Conservation (phyloP, 2,329 filamentous ascomycete species). For the Aureobasidium leucospermi region DNA sequence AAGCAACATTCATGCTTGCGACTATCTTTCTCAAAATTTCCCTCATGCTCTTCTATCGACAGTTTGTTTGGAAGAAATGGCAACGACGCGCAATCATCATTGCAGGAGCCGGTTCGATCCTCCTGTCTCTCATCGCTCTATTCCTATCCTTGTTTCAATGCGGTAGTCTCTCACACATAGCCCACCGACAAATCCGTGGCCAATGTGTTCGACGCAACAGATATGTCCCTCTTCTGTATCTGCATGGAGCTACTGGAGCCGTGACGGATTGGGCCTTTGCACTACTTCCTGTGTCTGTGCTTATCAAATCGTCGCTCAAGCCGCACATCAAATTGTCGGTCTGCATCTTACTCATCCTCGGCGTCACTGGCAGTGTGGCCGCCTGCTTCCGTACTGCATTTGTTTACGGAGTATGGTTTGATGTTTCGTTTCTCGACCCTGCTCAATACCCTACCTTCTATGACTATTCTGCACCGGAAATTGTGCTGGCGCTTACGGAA, state of each 20-base stretch:
- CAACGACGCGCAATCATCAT: slow-evolving; percentile 26
- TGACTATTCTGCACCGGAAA: slow-evolving; percentile 15
- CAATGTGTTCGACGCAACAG: slow-evolving; percentile 20
- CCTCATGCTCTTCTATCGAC: slow-evolving; percentile 38
- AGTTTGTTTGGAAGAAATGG: slow-evolving; percentile 34
- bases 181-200: slow-evolving; percentile 16
- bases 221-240: slow-evolving; percentile 19
- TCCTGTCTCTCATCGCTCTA: slow-evolving; percentile 29
- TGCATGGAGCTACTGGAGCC: slow-evolving; percentile 28
- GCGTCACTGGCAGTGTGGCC: slow-evolving; percentile 22
- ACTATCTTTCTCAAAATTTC: slow-evolving; percentile 39
- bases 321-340: slow-evolving; percentile 34
- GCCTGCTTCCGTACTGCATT: slow-evolving; percentile 22
- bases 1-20: slow-evolving; percentile 30
- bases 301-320: slow-evolving; percentile 36
- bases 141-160: slow-evolving; percentile 28
- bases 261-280: slow-evolving; percentile 30
- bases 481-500: slow-evolving; percentile 26
- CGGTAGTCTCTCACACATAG: slow-evolving; percentile 21
- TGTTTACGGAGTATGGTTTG: slow-evolving; percentile 15
- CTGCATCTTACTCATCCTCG: slow-evolving; percentile 33
- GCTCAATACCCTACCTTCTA: background rate
- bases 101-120: slow-evolving; percentile 20
- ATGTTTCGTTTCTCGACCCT: slow-evolving; percentile 18
- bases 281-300: slow-evolving; percentile 33